phyloP scores from a whole-genome alignment of 495 filamentous ascomycete genomes.

The Aspergillus saccharolyticus region DNA sequence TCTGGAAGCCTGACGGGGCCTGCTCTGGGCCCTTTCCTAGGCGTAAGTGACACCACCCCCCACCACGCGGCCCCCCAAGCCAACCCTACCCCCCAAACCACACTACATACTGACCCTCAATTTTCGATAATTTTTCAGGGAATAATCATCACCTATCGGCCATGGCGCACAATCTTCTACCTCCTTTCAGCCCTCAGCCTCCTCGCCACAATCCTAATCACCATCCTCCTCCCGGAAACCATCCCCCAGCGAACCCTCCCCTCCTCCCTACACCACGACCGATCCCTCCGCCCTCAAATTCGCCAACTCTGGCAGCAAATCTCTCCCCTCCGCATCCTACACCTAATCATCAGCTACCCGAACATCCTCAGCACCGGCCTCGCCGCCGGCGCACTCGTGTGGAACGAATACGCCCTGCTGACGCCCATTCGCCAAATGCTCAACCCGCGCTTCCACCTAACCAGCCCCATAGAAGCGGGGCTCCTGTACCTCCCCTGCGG shows the following conservation, averaged over 20 bases:
- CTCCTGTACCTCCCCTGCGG: slow-evolving; percentile 73
- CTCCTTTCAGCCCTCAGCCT: slow-evolving; percentile 62
- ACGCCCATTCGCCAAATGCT: slow-evolving; percentile 71
- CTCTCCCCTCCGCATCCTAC: slow-evolving; percentile 55
- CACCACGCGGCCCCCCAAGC: neutral
- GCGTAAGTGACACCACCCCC: slow-evolving; percentile 23
- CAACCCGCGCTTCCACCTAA: slow-evolving; percentile 67
- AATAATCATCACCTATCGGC: slow-evolving; percentile 64
- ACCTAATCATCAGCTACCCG: slow-evolving; percentile 48
- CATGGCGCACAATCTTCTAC: slow-evolving; percentile 70
- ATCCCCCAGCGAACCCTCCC: slow-evolving; percentile 54
- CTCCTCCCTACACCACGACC: slow-evolving; percentile 43
- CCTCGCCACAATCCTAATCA: slow-evolving; percentile 51
- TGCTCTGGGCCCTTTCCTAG: slow-evolving; percentile 63
- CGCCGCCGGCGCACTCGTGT: slow-evolving; percentile 57
- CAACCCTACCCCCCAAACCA: neutral
- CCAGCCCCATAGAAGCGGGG: slow-evolving; percentile 58
- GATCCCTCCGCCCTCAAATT: slow-evolving; percentile 41
- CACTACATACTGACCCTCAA: slow-evolving; percentile 3
- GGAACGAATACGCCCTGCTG: slow-evolving; percentile 68
- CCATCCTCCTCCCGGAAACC: slow-evolving; percentile 65
- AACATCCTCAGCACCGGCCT: slow-evolving; percentile 60
- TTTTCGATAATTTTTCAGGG: too few relatives aligned
- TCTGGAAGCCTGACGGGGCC: slow-evolving; percentile 66
- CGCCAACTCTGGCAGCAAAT: slow-evolving; percentile 52